These are phyloP conservation scores for Dendrobium huoshanense DNA, from an alignment of 106 monocot species.

Conservation along the genomic window DNA sequence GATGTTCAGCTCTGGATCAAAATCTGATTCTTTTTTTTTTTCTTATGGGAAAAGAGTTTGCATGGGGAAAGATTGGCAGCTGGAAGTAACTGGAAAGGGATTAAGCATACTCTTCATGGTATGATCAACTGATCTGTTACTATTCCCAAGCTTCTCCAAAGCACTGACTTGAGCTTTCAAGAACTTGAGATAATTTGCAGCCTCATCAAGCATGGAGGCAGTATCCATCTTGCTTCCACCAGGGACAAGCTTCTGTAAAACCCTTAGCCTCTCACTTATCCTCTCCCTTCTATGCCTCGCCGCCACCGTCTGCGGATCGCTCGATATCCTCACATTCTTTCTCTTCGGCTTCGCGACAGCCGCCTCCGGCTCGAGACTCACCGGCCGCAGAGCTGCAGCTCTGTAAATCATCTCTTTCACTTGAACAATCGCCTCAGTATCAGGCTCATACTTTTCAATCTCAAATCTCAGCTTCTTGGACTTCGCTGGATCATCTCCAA, in stretches of 20 bases:
- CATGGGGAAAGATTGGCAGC: neutral
- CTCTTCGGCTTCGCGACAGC: slow-evolving; percentile 37
- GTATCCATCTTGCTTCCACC: slow-evolving; percentile 88
- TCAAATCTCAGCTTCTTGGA: neutral
- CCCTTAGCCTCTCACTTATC: slow-evolving; percentile 65
- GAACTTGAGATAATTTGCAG: slow-evolving; percentile 84
- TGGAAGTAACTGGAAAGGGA: slow-evolving; percentile 1
- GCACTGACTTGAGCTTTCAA: slow-evolving; percentile 64
- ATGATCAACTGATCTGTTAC: neutral
- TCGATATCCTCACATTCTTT: slow-evolving; percentile 81
- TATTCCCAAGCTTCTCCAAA: slow-evolving; percentile 22
- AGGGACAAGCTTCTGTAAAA: slow-evolving; percentile 59
- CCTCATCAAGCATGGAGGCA: slow-evolving; percentile 90
- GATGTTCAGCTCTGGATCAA: neutral
- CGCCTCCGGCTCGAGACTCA: slow-evolving; percentile 25
- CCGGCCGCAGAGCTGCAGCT: slow-evolving; percentile 68
- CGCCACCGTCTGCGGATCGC: slow-evolving; percentile 82
- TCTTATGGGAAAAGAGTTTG: neutral
- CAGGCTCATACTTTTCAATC: slow-evolving; percentile 12
- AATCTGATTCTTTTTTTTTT: neutral
- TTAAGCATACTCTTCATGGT: too few relatives aligned
- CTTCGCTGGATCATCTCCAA: neutral
- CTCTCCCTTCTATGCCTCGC: slow-evolving; percentile 77
- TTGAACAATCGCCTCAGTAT: slow-evolving; percentile 58
- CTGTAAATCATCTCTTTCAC: slow-evolving; percentile 87